Conservation (phyloP, 1,284 basidiomycete species). For the Cutaneotrichosporon sp. region DNA sequence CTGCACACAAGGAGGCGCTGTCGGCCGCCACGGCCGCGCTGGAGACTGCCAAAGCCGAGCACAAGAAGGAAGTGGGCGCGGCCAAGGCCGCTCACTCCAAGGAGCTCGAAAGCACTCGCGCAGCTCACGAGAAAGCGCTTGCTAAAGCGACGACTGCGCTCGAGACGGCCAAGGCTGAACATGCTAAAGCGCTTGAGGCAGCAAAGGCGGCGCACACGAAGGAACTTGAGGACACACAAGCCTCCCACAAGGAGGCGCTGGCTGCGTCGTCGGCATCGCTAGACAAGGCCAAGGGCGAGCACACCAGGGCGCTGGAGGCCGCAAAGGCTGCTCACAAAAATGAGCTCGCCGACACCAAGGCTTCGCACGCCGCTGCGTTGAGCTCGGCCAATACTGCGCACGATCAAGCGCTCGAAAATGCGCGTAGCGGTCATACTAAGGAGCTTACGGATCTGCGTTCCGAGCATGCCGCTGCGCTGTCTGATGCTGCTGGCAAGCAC, state of each 20-base stretch:
- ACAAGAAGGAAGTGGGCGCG: background rate
- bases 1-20: slow-evolving; percentile 2
- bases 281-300: background rate
- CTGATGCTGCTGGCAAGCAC: background rate
- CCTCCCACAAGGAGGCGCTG: background rate
- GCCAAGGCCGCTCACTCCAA: background rate
- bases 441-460: background rate
- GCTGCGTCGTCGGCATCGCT: background rate
- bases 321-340: slow-evolving; percentile 8
- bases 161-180: background rate
- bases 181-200: background rate
- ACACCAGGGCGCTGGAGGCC: slow-evolving; percentile 2
- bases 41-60: background rate
- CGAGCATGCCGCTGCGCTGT: background rate
- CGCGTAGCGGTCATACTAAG: background rate
- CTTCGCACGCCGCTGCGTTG: slow-evolving; percentile 12
- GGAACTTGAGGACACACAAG: background rate
- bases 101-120: slow-evolving; percentile 6
- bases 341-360: slow-evolving; percentile 6
- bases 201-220: background rate
- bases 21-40: background rate
- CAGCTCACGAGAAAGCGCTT: slow-evolving; percentile 1
- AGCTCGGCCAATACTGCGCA: background rate
- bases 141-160: background rate
- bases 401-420: background rate